Evolutionary conservation across 345 rosid species (phyloP).

Genomic region (Excoecaria cochinchinensis): DNA sequence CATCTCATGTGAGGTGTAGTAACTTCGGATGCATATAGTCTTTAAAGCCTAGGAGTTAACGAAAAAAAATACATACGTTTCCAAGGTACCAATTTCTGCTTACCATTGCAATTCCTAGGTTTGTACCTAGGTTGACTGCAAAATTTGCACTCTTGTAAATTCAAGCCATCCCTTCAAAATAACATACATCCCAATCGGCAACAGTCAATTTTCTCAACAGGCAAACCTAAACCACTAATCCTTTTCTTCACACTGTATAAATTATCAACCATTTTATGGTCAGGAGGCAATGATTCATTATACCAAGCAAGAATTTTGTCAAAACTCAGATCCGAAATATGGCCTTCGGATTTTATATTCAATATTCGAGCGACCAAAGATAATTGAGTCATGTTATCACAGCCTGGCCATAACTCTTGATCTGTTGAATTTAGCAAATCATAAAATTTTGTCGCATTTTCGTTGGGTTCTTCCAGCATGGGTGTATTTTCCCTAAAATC

Average conservation of each 20-base stretch:
- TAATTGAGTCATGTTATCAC: neutral
- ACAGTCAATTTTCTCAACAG: neutral
- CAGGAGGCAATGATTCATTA: neutral
- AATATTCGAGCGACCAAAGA: neutral
- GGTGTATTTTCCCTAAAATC: too few species aligned
- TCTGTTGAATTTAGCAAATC: neutral
- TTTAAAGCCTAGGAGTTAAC: neutral
- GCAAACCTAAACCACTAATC: neutral
- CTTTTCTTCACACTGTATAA: neutral
- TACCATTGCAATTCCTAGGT: neutral
- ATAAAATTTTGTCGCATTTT: neutral
- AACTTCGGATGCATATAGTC: neutral
- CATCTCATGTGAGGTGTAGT: slow-evolving; percentile 1
- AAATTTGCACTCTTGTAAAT: neutral
- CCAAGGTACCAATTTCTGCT: neutral
- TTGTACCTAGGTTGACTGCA: neutral
- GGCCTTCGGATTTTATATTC: neutral
- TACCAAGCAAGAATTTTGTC: neutral
- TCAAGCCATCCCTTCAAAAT: neutral
- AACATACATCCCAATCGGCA: neutral
- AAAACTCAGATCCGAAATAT: neutral
- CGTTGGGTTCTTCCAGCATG: neutral
- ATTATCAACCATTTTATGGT: neutral
- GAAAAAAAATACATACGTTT: neutral
- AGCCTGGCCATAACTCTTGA: neutral